Percentiles rank a stretch among this genome's conserved stretches.
phyloP scores from a whole-genome alignment of 805 yeast genomes.

The Lipomyces sp. region DNA sequence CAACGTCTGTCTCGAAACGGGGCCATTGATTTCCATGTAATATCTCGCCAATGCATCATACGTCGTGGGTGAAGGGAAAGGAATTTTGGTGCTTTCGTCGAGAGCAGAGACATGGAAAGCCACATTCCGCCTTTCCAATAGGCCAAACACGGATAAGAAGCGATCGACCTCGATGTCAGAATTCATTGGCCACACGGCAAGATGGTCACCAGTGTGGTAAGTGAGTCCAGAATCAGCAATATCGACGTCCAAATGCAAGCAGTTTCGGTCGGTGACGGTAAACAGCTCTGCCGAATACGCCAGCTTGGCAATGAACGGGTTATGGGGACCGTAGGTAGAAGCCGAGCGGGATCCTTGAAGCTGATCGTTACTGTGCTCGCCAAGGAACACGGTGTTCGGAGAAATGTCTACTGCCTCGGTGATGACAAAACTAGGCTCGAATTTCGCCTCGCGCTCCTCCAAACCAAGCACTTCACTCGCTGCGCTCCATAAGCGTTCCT shows the following conservation, averaged over 20 bases:
- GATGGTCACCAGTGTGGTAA: slow-evolving; percentile 92
- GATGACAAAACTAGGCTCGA: slow-evolving; percentile 60
- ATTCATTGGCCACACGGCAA: slow-evolving; percentile 91
- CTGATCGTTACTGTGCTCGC: slow-evolving; percentile 72
- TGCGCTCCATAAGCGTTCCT: slow-evolving; percentile 64
- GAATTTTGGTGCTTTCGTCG: slow-evolving; percentile 49
- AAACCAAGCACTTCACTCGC: slow-evolving; percentile 61
- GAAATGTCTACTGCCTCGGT: slow-evolving; percentile 27
- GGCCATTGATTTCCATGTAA: slow-evolving; percentile 85
- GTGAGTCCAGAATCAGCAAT: slow-evolving; percentile 65
- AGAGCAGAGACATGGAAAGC: slow-evolving; percentile 63
- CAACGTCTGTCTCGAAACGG: slow-evolving; percentile 84
- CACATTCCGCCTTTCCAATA: slow-evolving; percentile 49
- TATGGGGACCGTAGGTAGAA: slow-evolving; percentile 74
- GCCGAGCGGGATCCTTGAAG: slow-evolving; percentile 41
- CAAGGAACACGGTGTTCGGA: slow-evolving; percentile 53
- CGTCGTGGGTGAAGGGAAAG: slow-evolving; percentile 62
- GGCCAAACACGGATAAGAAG: slow-evolving; percentile 60
- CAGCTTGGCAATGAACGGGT: slow-evolving; percentile 77
- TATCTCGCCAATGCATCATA: slow-evolving; percentile 79
- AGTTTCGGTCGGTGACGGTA: slow-evolving; percentile 57
- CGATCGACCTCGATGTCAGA: slow-evolving; percentile 64
- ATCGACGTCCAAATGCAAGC: slow-evolving; percentile 88
- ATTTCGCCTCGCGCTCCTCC: slow-evolving; percentile 72
- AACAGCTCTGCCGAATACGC: slow-evolving; percentile 64